These are phyloP conservation scores for Penicillium paxilli DNA, from an alignment of 495 filamentous ascomycete genomes.

Conservation along the genomic window DNA sequence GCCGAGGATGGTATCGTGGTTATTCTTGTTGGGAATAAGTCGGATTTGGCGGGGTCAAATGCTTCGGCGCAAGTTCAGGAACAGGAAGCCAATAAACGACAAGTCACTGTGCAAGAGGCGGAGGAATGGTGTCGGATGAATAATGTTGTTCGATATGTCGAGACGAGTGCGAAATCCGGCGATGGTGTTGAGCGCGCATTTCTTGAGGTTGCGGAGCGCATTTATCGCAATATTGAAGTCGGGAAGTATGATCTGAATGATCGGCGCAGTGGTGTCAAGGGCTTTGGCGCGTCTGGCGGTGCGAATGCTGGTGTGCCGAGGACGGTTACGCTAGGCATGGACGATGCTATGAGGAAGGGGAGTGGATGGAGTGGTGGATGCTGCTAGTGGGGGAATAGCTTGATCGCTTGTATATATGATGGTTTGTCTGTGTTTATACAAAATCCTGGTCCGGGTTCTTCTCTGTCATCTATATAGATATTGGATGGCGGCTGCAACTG, in stretches of 20 bases:
- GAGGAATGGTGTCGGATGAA: conserved; percentile 84
- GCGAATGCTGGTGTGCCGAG: conserved; percentile 39
- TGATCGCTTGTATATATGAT: not conserved
- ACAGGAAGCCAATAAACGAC: too few species aligned
- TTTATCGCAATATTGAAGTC: conserved; percentile 91
- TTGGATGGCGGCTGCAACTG: too few species aligned
- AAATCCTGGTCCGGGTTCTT: too few species aligned
- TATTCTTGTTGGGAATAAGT: conserved; percentile 93
- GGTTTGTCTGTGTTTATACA: not conserved
- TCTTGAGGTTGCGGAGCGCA: conserved; percentile 86
- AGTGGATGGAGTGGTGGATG: conserved; percentile 48
- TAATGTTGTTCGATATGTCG: conserved; percentile 83
- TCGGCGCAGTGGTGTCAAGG: conserved; percentile 89
- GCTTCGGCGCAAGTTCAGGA: too few species aligned
- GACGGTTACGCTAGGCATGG: conserved; percentile 58
- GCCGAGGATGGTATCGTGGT: conserved; percentile 93
- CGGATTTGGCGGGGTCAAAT: conserved; percentile 63
- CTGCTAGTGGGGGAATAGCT: conserved; percentile 34
- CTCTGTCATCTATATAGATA: too few species aligned
- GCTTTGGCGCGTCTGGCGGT: conserved; percentile 56
- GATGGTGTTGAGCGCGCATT: conserved; percentile 93
- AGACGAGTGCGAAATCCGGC: conserved; percentile 93
- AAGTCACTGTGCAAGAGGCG: conserved; percentile 77
- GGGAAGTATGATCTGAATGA: conserved; percentile 95
- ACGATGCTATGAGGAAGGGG: conserved; percentile 52